A percentile compares a stretch with the other conserved stretches of the same genome.
Evolutionary conservation across 192 early-diverging fungal species (phyloP).

Genomic region (Backusella tarrabulga): DNA sequence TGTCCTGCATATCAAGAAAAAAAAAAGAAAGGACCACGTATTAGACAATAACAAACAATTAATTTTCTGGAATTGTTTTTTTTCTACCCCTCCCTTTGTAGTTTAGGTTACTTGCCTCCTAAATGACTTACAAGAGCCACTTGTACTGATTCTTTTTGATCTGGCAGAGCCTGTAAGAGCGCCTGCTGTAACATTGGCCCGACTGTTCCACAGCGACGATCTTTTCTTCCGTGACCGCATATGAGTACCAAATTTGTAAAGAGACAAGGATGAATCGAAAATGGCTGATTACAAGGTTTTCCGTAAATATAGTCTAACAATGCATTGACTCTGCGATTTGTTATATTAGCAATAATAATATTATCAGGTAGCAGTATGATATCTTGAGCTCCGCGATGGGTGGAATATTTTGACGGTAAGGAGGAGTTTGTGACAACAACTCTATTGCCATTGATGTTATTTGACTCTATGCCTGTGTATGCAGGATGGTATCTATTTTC

Average conservation of each 20-base stretch:
- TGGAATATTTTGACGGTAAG: conserved; percentile 11
- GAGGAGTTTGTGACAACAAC: conserved; percentile 9
- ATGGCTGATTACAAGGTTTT: conserved; percentile 11
- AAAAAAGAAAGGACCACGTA: neutral
- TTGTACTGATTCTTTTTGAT: conserved; percentile 5
- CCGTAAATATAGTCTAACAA: conserved; percentile 42
- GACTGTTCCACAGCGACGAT: conserved; percentile 46
- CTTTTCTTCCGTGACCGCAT: conserved; percentile 47
- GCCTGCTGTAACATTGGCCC: conserved; percentile 41
- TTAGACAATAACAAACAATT: neutral
- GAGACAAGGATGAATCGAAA: conserved; percentile 20
- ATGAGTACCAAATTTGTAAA: conserved; percentile 33
- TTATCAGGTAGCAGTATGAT: conserved; percentile 39
- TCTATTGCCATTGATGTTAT: neutral
- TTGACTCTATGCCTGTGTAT: neutral
- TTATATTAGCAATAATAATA: conserved; percentile 44
- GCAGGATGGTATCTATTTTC: neutral
- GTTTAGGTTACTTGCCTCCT: conserved; percentile 31
- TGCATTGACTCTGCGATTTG: conserved; percentile 25
- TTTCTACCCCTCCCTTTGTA: neutral
- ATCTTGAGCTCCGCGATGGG: neutral
- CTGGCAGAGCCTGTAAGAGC: conserved; percentile 28
- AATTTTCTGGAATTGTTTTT: neutral
- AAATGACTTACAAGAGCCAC: conserved; percentile 44
- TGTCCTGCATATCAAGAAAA: conserved; percentile 31